A percentile compares a stretch with the other conserved stretches of the same genome.
These are phyloP conservation scores for Botrytis medusae DNA, from an alignment of 2,329 filamentous ascomycete species.

Conservation along the genomic window DNA sequence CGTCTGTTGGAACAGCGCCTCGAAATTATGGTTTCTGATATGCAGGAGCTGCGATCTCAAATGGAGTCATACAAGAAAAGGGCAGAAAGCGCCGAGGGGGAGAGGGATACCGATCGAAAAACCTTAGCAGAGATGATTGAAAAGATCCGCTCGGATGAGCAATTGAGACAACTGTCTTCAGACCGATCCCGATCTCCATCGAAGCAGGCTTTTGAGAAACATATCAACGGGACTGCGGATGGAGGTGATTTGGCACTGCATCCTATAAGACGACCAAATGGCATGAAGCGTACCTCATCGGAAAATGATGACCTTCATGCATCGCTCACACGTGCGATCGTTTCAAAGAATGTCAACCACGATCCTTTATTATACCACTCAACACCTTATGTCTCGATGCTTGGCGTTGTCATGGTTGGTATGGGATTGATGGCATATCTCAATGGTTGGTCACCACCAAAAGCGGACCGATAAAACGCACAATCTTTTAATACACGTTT, in stretches of 20 bases:
- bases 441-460: slow-evolving; percentile 69
- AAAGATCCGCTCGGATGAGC: slow-evolving; percentile 70
- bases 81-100: slow-evolving; percentile 77
- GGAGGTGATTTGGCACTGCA: slow-evolving; percentile 15
- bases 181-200: slow-evolving; percentile 29
- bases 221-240: slow-evolving; percentile 24
- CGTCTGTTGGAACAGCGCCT: slow-evolving; percentile 33
- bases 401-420: slow-evolving; percentile 77
- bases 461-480: slow-evolving; percentile 36
- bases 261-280: slow-evolving; percentile 25
- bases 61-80: slow-evolving; percentile 69
- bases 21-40: slow-evolving; percentile 36
- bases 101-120: slow-evolving; percentile 69
- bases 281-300: not conserved
- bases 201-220: not conserved
- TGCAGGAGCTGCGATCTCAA: slow-evolving; percentile 35
- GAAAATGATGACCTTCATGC: slow-evolving; percentile 28
- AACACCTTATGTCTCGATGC: slow-evolving; percentile 76
- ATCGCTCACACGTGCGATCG: slow-evolving; percentile 14
- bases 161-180: slow-evolving; percentile 33
- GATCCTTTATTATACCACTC: slow-evolving; percentile 54
- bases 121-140: slow-evolving; percentile 85
- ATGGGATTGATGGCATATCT: slow-evolving; percentile 85
- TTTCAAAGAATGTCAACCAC: slow-evolving; percentile 42
- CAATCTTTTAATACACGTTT: slow-evolving; percentile 13